phyloP scores from a whole-genome alignment of 139 green algal genomes.

The Micractinium conductrix region DNA sequence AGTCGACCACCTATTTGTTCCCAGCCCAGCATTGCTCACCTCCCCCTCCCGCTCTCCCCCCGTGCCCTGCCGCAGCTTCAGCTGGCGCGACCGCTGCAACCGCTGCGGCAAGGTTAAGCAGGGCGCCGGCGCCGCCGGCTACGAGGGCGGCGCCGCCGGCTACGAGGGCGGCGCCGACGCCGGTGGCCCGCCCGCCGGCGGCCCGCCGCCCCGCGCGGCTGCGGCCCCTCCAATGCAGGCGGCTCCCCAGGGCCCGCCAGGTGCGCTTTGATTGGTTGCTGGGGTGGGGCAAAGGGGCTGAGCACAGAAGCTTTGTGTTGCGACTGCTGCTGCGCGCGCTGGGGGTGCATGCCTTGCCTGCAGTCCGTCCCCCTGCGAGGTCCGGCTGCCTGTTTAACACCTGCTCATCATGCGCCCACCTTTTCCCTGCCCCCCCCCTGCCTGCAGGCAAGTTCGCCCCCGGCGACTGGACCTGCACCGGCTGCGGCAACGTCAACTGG shows the following conservation, averaged over 20 bases:
- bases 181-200: not conserved
- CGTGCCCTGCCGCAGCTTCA: conserved; percentile 54
- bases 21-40: too few species aligned
- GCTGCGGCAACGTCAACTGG: conserved; percentile 51
- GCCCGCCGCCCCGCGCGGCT: not conserved
- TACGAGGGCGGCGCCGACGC: not conserved
- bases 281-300: too few species aligned
- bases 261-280: conserved; percentile 5
- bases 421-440: not conserved
- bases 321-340: not conserved
- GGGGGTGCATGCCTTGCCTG: not conserved
- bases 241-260: conserved; percentile 14
- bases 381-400: too few species aligned
- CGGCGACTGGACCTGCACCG: conserved; percentile 44
- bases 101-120: conserved; percentile 44
- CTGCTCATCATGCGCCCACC: not conserved
- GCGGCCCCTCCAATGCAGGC: too few species aligned
- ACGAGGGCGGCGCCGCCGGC: not conserved
- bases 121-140: conserved; percentile 3
- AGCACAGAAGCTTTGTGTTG: not conserved
- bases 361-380: too few species aligned
- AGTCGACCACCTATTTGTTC: not conserved
- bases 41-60: not conserved
- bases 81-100: conserved; percentile 62
- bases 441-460: conserved; percentile 62